Base-by-base conservation (phyloP, 2,329 filamentous ascomycete species). In the Ophiostoma perfectum region DNA sequence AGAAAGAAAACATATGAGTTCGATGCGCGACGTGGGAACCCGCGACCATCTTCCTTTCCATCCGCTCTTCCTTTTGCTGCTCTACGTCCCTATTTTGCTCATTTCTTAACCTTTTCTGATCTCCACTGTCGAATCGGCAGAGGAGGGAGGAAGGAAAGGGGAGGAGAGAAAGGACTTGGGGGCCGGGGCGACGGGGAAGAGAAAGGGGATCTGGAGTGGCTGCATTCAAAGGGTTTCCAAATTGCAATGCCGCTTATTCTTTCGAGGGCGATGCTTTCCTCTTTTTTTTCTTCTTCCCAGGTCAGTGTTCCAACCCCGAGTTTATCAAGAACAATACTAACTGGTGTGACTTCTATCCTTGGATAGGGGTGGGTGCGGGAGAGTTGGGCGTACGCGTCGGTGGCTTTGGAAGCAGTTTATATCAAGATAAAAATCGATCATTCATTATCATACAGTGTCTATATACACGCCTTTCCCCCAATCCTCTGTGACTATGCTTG, bases 221-320 rank as follows among this genome's bases (percentile, higher is more conserved):
- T 47, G 65, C 42, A 49, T 69, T 27, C 41, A 63, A 42, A 36
- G 11, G 67, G 69, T 41, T 66, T 66, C 69, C 47, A 73, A 71
- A 73, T 73, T 73, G 72, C 72, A 73, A 73, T 73, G 72, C 72
- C 72, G 72, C 72, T 73, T 73, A 73, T 73, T 73, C 72, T 73
- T 71, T 73, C 72, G 72, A 70, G 72, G 72, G 68, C 71, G 70
- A 71, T 70, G 72, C 66, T 66, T 69, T 60, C 66, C 66, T 66
- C 67, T 39, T 65, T 72, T 71, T 70, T 69, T 69, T 60, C 38
- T 41, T 42, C 42, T 27, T 27, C 27, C 27, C 39, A 67, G 68
- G 69, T 71, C 45, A 63, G 70, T 70, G 16, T n/a, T 42, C 27
- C 2, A 27, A 27, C 27, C 27, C 27, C 27, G 27, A 27, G 27